Evolutionary conservation across 2,329 filamentous ascomycete species (phyloP), one percentile per base, ranked within the genome.

Genomic region (Trichoderma afroharzianum): DNA sequence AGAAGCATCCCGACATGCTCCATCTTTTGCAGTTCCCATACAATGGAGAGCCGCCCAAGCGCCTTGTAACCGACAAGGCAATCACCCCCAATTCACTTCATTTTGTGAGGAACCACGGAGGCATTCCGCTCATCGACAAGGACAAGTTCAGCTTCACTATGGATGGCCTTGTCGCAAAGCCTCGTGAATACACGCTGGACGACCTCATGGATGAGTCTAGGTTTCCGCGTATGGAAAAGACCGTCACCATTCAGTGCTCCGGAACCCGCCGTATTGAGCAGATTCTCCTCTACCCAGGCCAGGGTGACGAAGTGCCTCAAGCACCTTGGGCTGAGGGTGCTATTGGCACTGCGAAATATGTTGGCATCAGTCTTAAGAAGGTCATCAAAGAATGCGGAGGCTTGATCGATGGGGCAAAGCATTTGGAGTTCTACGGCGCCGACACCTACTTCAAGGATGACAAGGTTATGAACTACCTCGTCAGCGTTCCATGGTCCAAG

Each of bases 391-490:
- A 69, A 32, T 69, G 66, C 12, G 66, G 66, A 12, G 66, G 66
- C 30, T 18, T 69, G 14, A 53, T 69, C 4, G 8, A 62, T 3
- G 66, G 57, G 2, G 66, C 66, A 11, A 69, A 62, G 30, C 66
- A 69, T 14, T 15, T 69, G 33, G 66, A 69, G 18, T 69, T 69
- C 21, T 69, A 69, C 21, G 66, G 66, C 14, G 57, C 57, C 26
- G 66, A 69, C 21, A 69, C 66, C 21, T 69, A 69, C 15, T 69
- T 69, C 57, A 69, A 69, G 57, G 66, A 69, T 21, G 57, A 69
- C 33, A 69, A 69, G 55, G 21, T 26, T 15, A 69, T 69, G 66
- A 69, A 69, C 28, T 69, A 69, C 9, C 66, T 69, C 12, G 66
- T 69, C 39, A 69, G 66, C 4, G 43, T 69, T 4, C 66, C 66